Evolutionary conservation across 306 rosid species (phyloP), one percentile per base, ranked within the genome.

Genomic region (Vigna radiata): DNA sequence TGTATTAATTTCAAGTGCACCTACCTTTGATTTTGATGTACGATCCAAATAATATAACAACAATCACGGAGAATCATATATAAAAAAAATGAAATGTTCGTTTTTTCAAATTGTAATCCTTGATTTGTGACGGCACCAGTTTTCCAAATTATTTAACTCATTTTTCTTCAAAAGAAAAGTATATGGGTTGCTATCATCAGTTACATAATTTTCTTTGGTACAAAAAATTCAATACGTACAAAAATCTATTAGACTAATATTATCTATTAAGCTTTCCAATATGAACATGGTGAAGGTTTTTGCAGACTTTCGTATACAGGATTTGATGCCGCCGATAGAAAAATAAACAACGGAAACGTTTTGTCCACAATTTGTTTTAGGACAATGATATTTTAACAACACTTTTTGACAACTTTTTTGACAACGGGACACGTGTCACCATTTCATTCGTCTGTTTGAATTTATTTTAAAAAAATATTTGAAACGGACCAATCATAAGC

Each of bases 281-380:
- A 29, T 14, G 33, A 36, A 18, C 59, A 56, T 18, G 77, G 21
- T 19, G 70, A 18, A 15, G 53, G 29, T 47, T 36, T 58, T 44
- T 67, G 33, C 2, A 18, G 31, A 72, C 52, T 50, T 52, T 52
- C 52, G 36, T 64, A 33, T 7, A 52, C 37, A 5, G 59, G 29
- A 44, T 60, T 69, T 36, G 8, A 70, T n/a, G 23, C 14, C 72
- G 21, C 50, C 44, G 27, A 47, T 27, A 68, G 59, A 48, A 69
- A 68, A 64, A 39, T 10, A 1, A 39, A 39, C n/a, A 63, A 33
- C 47, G 69, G 50, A 39, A 39, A 39, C 50, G n/a, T 64, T 37
- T 1, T 18, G 7, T 39, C 31, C n/a, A 64, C 70, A 2, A 64
- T 5, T 29, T 8, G 11, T 33, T 64, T n/a, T n/a, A n/a, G n/a